Conservation (phyloP, 352 stramenopile genomes). For the Phytophthora syringae region DNA sequence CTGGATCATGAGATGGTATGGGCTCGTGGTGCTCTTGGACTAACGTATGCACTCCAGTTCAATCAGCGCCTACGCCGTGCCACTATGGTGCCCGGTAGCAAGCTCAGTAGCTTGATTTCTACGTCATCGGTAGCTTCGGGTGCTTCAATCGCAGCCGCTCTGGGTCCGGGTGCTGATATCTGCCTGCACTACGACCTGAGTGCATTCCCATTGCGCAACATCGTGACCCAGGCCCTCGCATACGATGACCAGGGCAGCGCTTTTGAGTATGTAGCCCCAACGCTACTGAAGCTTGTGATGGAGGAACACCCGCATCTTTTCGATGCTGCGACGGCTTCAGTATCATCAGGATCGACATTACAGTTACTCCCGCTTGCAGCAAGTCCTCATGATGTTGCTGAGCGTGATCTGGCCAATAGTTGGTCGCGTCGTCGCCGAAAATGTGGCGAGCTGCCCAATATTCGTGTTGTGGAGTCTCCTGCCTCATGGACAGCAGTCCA, state of each 20-base stretch:
- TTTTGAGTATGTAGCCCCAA: conserved; percentile 65
- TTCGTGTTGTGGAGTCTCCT: conserved; percentile 21
- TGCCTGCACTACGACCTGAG: conserved; percentile 58
- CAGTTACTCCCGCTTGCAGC: conserved; percentile 35
- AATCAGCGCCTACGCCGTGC: conserved; percentile 69
- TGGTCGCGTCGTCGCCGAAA: conserved; percentile 44
- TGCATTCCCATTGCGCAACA: conserved; percentile 53
- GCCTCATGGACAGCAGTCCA: conserved; percentile 39
- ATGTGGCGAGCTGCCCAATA: conserved; percentile 12
- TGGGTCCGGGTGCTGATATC: conserved; percentile 50
- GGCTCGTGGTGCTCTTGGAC: conserved; percentile 48
- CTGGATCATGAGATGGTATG: conserved; percentile 30
- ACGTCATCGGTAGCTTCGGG: conserved; percentile 34
- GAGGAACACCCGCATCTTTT: conserved; percentile 62
- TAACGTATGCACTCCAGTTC: conserved; percentile 72
- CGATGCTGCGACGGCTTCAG: conserved; percentile 27
- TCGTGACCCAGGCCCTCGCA: conserved; percentile 41
- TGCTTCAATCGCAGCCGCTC: conserved; percentile 30
- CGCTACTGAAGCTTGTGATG: conserved; percentile 55
- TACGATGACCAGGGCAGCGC: conserved; percentile 39
- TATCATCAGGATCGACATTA: conserved; percentile 25
- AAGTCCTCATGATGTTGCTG: conserved; percentile 20
- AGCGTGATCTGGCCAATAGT: conserved; percentile 27
- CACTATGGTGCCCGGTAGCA: conserved; percentile 58
- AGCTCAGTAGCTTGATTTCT: conserved; percentile 50